phyloP scores from a whole-genome alignment of 352 stramenopile species.

The Phytophthora ramorum region DNA sequence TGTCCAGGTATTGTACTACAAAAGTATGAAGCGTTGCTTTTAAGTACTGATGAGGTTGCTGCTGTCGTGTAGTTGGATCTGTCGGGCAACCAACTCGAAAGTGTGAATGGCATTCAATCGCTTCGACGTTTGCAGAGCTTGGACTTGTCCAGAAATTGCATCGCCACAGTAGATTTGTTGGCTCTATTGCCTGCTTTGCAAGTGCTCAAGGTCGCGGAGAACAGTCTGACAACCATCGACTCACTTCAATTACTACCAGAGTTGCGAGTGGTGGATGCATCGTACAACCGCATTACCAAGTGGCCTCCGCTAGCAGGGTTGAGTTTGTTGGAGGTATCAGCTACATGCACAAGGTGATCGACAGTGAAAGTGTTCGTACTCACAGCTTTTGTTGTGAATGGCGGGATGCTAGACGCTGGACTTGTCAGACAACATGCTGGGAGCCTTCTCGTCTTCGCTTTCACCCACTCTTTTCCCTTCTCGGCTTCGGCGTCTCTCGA shows the following conservation, averaged over 20 bases:
- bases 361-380: not conserved
- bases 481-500: conserved; percentile 49
- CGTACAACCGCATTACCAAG: conserved; percentile 62
- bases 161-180: conserved; percentile 52
- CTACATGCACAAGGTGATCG: not conserved
- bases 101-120: conserved; percentile 57
- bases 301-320: conserved; percentile 60
- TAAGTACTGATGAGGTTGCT: not conserved
- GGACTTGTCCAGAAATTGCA: conserved; percentile 59
- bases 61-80: conserved; percentile 52
- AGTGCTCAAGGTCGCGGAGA: conserved; percentile 64
- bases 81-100: conserved; percentile 62
- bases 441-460: conserved; percentile 34
- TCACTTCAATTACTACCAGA: conserved; percentile 35
- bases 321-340: conserved; percentile 49
- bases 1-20: conserved; percentile 37
- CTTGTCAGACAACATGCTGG: conserved; percentile 67
- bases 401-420: conserved; percentile 50
- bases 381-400: not conserved
- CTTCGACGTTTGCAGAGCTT: conserved; percentile 53
- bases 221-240: conserved; percentile 61
- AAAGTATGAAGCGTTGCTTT: not conserved
- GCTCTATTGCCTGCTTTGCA: conserved; percentile 43
- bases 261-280: conserved; percentile 60
- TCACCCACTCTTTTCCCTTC: conserved; percentile 45